Evolutionary conservation across 805 yeast species (phyloP).

Genomic region (Kluyveromyces lactis): DNA sequence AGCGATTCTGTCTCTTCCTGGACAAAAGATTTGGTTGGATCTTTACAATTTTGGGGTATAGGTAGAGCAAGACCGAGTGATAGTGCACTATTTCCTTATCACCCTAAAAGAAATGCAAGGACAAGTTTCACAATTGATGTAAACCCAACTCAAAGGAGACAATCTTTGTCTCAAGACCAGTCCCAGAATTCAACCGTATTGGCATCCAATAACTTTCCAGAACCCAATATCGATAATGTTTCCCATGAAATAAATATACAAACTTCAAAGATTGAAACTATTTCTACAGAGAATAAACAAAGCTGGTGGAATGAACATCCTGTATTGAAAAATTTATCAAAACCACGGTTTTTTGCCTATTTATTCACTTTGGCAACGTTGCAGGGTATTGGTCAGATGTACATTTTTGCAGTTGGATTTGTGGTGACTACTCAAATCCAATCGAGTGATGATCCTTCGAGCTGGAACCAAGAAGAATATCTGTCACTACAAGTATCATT

Average conservation of each 20-base stretch:
- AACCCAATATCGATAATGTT: not conserved
- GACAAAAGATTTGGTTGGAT: constrained; percentile 20
- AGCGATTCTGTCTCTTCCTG: constrained; percentile 15
- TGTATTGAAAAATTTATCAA: constrained; percentile 17
- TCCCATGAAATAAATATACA: not conserved
- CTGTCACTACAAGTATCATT: constrained; percentile 69
- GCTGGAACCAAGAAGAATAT: constrained; percentile 33
- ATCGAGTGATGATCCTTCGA: constrained; percentile 17
- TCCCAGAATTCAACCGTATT: not conserved
- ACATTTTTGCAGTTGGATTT: constrained; percentile 67
- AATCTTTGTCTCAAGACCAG: not conserved
- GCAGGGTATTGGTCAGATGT: constrained; percentile 63
- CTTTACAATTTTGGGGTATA: constrained; percentile 23
- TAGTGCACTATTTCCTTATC: constrained; percentile 6
- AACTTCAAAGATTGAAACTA: not conserved
- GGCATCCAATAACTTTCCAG: not conserved
- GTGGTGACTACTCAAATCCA: constrained; percentile 44
- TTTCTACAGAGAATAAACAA: not conserved
- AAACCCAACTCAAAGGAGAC: not conserved
- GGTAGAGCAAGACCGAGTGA: constrained; percentile 12
- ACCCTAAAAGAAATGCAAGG: not conserved
- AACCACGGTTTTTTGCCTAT: constrained; percentile 40
- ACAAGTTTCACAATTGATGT: not conserved
- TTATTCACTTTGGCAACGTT: constrained; percentile 47
- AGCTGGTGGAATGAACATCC: constrained; percentile 8